phyloP scores from a whole-genome alignment of 768 basidiomycete genomes.

The Calocera viscosa region DNA sequence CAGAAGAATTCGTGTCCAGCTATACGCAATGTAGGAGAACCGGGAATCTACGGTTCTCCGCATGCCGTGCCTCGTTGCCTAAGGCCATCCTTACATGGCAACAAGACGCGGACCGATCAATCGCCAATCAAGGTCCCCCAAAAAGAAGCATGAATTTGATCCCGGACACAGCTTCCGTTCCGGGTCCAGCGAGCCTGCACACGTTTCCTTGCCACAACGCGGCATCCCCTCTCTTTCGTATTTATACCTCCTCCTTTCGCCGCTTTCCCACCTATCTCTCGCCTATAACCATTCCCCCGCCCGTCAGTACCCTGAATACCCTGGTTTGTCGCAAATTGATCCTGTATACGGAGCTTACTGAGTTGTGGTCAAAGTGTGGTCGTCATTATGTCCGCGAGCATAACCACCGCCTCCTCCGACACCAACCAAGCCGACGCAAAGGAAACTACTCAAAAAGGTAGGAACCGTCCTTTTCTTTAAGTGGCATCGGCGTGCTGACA shows the following conservation, averaged over 20 bases:
- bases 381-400: background rate
- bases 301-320: background rate
- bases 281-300: background rate
- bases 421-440: background rate
- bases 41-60: background rate
- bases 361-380: background rate
- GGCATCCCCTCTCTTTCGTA: background rate
- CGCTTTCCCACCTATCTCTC: background rate
- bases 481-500: background rate
- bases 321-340: background rate
- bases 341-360: background rate
- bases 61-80: background rate
- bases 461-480: background rate
- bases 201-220: conserved; percentile 1
- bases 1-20: background rate
- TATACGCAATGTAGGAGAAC: background rate
- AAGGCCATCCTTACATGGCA: background rate
- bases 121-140: conserved; percentile 4
- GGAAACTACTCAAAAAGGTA: background rate
- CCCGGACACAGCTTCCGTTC: conserved; percentile 6
- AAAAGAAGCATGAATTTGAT: conserved; percentile 5
- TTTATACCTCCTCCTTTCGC: background rate
- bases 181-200: background rate
- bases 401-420: background rate
- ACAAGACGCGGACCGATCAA: background rate